Conservation (phyloP, 208 protist genomes). For the Leishmania braziliensis region DNA sequence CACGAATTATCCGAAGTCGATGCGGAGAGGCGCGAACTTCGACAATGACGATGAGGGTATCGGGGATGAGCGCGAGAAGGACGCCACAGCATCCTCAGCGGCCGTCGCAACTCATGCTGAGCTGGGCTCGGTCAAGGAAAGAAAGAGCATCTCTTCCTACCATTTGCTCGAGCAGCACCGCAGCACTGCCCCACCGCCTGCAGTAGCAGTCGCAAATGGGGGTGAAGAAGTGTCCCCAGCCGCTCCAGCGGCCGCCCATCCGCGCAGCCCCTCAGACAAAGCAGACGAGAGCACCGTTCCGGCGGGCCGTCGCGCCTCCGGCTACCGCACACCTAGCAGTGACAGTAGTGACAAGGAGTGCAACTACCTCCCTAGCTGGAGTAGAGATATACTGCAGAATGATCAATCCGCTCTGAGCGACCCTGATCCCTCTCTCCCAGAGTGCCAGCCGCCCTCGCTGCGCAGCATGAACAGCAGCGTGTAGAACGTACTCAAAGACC, state of each 20-base stretch:
- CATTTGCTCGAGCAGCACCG: background rate
- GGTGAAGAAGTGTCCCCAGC: background rate
- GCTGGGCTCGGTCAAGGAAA: background rate
- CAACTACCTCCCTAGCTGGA: background rate
- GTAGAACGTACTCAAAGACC: conserved; percentile 19
- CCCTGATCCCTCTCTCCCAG: conserved; percentile 5
- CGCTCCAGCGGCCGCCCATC: background rate
- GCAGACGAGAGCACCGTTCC: background rate
- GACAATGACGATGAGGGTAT: conserved; percentile 48
- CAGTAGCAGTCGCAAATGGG: background rate
- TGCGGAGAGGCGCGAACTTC: conserved; percentile 34
- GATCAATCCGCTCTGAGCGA: background rate
- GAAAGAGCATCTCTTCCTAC: background rate
- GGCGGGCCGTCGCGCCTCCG: background rate
- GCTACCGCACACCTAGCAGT: background rate
- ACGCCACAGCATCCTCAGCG: background rate
- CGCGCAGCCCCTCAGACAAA: background rate
- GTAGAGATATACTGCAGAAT: background rate
- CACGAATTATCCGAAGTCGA: conserved; percentile 24
- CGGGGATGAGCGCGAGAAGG: conserved; percentile 1
- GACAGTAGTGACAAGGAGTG: background rate
- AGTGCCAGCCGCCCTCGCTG: conserved; percentile 24
- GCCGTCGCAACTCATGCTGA: background rate
- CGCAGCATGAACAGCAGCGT: conserved; percentile 32
- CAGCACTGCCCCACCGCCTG: background rate